Evolutionary conservation across 2,329 filamentous ascomycete genomes (phyloP), one percentile per base, ranked within the genome.

Genomic region (Diaporthe velutina): DNA sequence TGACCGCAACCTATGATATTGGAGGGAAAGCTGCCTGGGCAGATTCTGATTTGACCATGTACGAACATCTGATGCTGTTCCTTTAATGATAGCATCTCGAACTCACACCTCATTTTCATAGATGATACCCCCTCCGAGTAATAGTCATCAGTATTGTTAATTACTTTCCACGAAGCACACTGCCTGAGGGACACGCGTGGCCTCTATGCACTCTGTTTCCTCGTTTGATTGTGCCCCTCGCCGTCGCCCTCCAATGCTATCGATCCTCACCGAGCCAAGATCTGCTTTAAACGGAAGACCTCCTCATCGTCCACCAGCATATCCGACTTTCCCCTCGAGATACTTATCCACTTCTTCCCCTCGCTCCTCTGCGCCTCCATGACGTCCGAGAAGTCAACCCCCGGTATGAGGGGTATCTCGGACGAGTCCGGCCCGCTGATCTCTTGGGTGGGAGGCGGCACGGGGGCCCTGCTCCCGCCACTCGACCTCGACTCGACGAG

Each of bases 261-360:
- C 13, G 17, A 15, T 17, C 6, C 42, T 73, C 64, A 76, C 48
- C 73, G 73, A 42, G 75, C 57, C 22, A 76, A 55, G n/a, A 76
- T 7, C 40, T 76, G 60, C 28, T 22, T 74, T 73, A 76, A 22
- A 28, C 55, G 55, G 35, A 74, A 76, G 19, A 74, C 55, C 48
- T 74, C 73, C 28, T 74, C 68, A 8, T 61, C 73, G 2, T 64
- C 70, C 12, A 55, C 68, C 5, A 52, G 13, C 2, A 6, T 33
- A 7, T 48, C 17, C 25, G 48, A 33, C 40, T 30, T 40, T 22
- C 73, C 60, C 50, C 33, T 68, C 42, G 73, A 72, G 22, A 76
- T 66, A 10, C 73, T 73, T 22, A 76, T 70, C 68, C 68, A 76
- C 61, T 35, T 74, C 48, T 33, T 76, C 38, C 70, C 75, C 48